Evolutionary conservation across 2,329 filamentous ascomycete genomes (phyloP).

Genomic region (Ustilaginoidea virens): DNA sequence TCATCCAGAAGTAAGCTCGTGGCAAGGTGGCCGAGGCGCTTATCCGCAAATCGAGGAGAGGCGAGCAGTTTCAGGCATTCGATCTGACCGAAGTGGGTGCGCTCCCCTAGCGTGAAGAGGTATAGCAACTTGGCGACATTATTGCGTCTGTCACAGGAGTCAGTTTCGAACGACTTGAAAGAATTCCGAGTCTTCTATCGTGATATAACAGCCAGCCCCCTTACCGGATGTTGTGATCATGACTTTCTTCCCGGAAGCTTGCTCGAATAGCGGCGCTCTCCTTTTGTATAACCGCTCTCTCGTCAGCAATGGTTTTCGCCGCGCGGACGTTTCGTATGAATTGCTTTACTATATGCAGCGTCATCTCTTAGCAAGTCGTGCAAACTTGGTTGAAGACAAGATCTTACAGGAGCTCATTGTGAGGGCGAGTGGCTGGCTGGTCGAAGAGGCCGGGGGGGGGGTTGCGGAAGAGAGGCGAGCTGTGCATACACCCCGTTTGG

Average conservation of each 20-base stretch:
- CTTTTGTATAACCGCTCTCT: slow-evolving; percentile 95
- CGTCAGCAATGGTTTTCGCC: slow-evolving; percentile 96
- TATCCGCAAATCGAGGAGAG: slow-evolving; percentile 94
- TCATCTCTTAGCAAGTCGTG: slow-evolving; percentile 3
- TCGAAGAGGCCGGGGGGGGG: too few species aligned
- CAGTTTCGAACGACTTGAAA: neutral
- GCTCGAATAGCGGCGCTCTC: slow-evolving; percentile 95
- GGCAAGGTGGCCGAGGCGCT: slow-evolving; percentile 85
- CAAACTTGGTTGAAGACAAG: neutral
- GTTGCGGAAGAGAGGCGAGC: too few species aligned
- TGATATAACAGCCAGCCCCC: slow-evolving; percentile 9
- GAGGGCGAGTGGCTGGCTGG: too few species aligned
- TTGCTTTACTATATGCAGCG: slow-evolving; percentile 82
- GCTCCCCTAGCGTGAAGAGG: slow-evolving; percentile 91
- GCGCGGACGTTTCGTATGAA: slow-evolving; percentile 99
- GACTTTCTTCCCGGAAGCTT: slow-evolving; percentile 93
- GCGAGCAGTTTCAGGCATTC: slow-evolving; percentile 96
- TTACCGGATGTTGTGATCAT: slow-evolving; percentile 80
- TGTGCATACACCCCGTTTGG: too few species aligned
- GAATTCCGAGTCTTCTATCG: neutral
- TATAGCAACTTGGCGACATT: slow-evolving; percentile 98
- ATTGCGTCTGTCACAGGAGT: slow-evolving; percentile 56
- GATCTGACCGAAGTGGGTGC: slow-evolving; percentile 97
- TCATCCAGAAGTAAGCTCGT: slow-evolving; percentile 94
- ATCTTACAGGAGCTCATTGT: slow-evolving; percentile 26